Base-by-base conservation (phyloP, 768 basidiomycete genomes). In the Rhodotorula paludigena region DNA sequence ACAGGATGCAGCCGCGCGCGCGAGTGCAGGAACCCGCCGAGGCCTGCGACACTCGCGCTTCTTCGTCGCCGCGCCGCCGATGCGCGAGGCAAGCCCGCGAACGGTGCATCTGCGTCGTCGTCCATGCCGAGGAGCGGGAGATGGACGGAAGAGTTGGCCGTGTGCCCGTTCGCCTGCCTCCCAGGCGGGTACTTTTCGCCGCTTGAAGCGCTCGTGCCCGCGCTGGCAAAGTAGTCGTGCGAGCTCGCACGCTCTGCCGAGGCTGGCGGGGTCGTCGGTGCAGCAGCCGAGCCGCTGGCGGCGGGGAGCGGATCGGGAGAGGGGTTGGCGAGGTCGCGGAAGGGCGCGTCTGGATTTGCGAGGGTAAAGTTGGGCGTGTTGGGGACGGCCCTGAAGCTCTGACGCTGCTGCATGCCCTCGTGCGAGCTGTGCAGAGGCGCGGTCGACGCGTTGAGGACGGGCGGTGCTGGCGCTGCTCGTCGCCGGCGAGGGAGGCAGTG, bases 1-100 rank as follows among this genome's bases (percentile, higher is more conserved):
- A 72, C 41, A 6, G 70, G 70, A n/a, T 72, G 70, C 25, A 72
- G n/a, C 35, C 69, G 57, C 9, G 52, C 36, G 16, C 69, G 57
- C 54, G 54, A 36, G 32, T 62, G 42, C 35, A 28, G 5, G 9
- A 54, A 23, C 33, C 45, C 5, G 35, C 52, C 61, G 12, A 41
- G 39, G 14, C 42, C 16, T 7, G 10, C 18, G 39, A 7, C 25
- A 30, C 38, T 18, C 8, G n/a, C 20, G 21, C 32, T 3, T 7
- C 30, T 21, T 0, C 20, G 14, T 0, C 35, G 35, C 3, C 20
- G 16, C 38, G n/a, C 32, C 33, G 5, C 42, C 23, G 7, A n/a
- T 8, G 42, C n/a, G 10, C 60, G 49, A 7, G 30, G 3, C 16
- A 32, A 1, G 3, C 7, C 18, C 25, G 41, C 32, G 52, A n/a